A percentile compares a stretch with the other conserved stretches of the same genome.
phyloP scores from a whole-genome alignment of 345 rosid genomes.

The Angophora floribunda region DNA sequence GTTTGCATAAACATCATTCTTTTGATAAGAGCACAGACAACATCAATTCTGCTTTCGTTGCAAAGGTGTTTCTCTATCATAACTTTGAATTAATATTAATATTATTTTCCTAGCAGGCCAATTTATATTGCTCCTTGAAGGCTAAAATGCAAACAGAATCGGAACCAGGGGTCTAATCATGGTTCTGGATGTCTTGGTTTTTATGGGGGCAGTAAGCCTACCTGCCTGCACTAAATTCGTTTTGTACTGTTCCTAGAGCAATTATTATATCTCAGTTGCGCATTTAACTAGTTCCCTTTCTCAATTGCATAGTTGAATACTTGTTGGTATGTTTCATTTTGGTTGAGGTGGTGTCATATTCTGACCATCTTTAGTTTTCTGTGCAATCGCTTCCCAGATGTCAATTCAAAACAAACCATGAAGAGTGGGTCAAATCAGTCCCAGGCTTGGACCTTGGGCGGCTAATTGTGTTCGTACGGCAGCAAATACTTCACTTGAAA shows the following conservation, averaged over 20 bases:
- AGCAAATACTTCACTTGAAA: slow-evolving; percentile 36
- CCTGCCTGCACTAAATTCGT: background rate
- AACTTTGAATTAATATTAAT: background rate
- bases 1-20: too few species aligned
- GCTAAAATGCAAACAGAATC: background rate
- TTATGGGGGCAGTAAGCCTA: background rate
- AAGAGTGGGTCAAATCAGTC: slow-evolving; percentile 75
- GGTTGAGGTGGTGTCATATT: background rate
- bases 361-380: background rate
- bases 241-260: background rate
- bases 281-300: background rate
- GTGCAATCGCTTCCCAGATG: slow-evolving; percentile 34
- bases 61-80: slow-evolving; percentile 42
- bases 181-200: background rate
- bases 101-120: background rate
- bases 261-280: background rate
- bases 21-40: too few species aligned
- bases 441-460: slow-evolving; percentile 52
- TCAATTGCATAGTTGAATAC: background rate
- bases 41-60: slow-evolving; percentile 62
- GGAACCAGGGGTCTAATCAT: background rate
- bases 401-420: slow-evolving; percentile 82
- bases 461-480: slow-evolving; percentile 46
- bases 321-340: background rate
- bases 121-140: background rate